phyloP scores from a whole-genome alignment of 2,329 filamentous ascomycete species.

The Colletotrichum sp. region DNA sequence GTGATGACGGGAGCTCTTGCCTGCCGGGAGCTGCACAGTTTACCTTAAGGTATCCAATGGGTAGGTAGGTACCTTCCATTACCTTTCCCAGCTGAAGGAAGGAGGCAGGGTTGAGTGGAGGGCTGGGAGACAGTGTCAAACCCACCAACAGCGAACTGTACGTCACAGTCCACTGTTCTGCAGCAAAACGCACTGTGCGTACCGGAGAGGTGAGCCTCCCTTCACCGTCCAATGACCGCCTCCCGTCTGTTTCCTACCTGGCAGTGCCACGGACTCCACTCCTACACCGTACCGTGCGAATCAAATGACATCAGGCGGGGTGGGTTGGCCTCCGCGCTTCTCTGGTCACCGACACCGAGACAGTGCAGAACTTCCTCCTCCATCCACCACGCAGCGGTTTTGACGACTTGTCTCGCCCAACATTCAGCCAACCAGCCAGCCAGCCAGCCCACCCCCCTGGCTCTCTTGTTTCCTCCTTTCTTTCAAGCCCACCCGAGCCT shows the following conservation, averaged over 20 bases:
- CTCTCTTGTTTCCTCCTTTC: constrained; percentile 16
- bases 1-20: background rate
- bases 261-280: background rate
- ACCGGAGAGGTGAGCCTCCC: background rate
- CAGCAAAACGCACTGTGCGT: background rate
- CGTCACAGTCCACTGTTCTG: background rate
- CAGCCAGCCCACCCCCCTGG: background rate
- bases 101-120: background rate
- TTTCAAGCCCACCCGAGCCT: background rate
- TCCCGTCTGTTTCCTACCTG: background rate
- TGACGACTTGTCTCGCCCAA: background rate
- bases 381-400: background rate
- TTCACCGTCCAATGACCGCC: background rate
- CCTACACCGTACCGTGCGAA: constrained; percentile 13
- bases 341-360: background rate
- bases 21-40: background rate
- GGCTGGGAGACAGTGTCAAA: background rate
- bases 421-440: background rate
- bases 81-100: background rate
- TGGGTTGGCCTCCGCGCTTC: background rate
- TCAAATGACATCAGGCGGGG: background rate
- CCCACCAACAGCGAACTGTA: background rate
- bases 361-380: background rate
- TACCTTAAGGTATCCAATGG: background rate
- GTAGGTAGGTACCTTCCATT: background rate